Evolutionary conservation across 352 stramenopile species (phyloP), one percentile per base, ranked within the genome.

Genomic region (Phytophthora idaei): DNA sequence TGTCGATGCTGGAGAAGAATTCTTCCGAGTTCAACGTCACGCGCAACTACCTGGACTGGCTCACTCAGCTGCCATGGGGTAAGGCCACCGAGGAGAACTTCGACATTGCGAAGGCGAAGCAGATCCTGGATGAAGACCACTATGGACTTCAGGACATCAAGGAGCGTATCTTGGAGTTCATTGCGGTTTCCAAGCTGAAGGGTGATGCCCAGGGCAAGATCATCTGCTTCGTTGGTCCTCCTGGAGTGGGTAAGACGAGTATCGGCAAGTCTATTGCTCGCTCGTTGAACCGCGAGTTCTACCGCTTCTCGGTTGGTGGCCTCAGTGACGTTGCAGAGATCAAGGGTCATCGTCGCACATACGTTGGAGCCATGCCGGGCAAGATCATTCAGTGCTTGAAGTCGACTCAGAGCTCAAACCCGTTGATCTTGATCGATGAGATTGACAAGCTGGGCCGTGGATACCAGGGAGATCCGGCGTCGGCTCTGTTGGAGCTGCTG

Each of bases 381-480:
- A 99, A 99, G 67, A 89, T 99, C 7, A 98, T 99, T 58, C 97
- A 99, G 77, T 98, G 95, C 60, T 80, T 99, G n/a, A 99, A 99
- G 81, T 93, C 84, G 1, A 97, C 94, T 2, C 91, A 97, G 52
- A 98, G 91, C 52, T 97, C 85, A 25, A 99, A 99, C 77, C 98
- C 97, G 28, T 66, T 99, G n/a, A 92, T 99, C 29, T 72, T 99
- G 25, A 99, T 99, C 65, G 98, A 99, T 76, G 92, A 98, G 54
- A 97, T 98, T 53, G 92, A 98, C 73, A 98, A 98, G 64, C 74
- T 94, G 21, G 86, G 89, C 9, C 80, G 81, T 32, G 87, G 87
- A 29, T 89, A 95, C 67, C 85, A 97, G 62, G 97, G 97, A 15
- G 97, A 99, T 69, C 97, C 97, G 0, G 94, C 96, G 0, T 98